These are phyloP conservation scores for Alternaria sp. DNA, from an alignment of 2,329 filamentous ascomycete genomes.

Conservation along the genomic window DNA sequence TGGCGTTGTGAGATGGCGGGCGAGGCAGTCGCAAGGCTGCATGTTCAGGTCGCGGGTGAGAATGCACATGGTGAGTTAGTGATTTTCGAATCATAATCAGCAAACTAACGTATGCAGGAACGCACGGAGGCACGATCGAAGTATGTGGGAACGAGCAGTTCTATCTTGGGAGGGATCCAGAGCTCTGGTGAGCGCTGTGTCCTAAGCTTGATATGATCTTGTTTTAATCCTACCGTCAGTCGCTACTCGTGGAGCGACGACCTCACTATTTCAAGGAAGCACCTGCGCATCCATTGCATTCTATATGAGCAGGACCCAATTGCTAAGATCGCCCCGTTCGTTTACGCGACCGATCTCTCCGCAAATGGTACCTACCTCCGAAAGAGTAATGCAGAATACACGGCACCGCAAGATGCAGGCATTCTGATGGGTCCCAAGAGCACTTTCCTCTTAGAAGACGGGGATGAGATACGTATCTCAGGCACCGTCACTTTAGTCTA, in stretches of 20 bases:
- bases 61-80: slow-evolving; percentile 29
- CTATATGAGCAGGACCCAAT: slow-evolving; percentile 53
- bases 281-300: slow-evolving; percentile 58
- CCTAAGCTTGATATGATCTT: slow-evolving; percentile 8
- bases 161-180: slow-evolving; percentile 44
- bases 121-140: slow-evolving; percentile 34
- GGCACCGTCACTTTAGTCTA: slow-evolving; percentile 41
- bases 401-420: slow-evolving; percentile 33
- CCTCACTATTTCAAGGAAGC: slow-evolving; percentile 55
- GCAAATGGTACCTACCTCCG: slow-evolving; percentile 54
- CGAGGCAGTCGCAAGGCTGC: slow-evolving; percentile 40
- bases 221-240: slow-evolving; percentile 33
- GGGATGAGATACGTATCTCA: slow-evolving; percentile 53
- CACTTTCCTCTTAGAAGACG: slow-evolving; percentile 55
- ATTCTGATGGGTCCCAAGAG: slow-evolving; percentile 46
- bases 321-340: slow-evolving; percentile 53
- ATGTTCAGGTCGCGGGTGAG: slow-evolving; percentile 29
- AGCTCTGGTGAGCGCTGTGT: slow-evolving; percentile 41
- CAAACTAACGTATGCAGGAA: slow-evolving; percentile 37
- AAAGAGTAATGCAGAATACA: slow-evolving; percentile 35
- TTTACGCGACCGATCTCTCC: slow-evolving; percentile 59
- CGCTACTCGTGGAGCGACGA: slow-evolving; percentile 44
- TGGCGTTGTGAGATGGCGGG: slow-evolving; percentile 33
- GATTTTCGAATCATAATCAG: neutral
- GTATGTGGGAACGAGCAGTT: slow-evolving; percentile 50